Percentiles rank a stretch among this genome's conserved stretches.
phyloP scores from a whole-genome alignment of 1,284 basidiomycete species.

The Naganishia cerealis region DNA sequence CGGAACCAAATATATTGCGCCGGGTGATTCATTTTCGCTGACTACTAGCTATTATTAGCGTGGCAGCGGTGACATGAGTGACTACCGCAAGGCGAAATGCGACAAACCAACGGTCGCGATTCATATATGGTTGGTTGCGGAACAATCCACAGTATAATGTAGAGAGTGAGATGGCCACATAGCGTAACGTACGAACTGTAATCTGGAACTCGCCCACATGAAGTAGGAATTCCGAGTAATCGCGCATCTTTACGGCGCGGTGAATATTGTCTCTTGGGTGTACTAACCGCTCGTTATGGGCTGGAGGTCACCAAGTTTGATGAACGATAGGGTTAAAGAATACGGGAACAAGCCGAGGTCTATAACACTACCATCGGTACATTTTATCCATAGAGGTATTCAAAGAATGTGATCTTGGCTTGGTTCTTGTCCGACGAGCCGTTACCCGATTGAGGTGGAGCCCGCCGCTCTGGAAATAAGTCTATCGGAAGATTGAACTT shows the following conservation, averaged over 20 bases:
- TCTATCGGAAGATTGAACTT: slow-evolving; percentile 32
- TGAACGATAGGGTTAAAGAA: slow-evolving; percentile 1
- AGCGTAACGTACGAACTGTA: slow-evolving; percentile 41
- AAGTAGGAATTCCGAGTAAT: slow-evolving; percentile 48
- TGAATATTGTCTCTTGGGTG: slow-evolving; percentile 42
- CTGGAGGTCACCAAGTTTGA: slow-evolving; percentile 32
- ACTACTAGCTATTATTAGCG: not conserved
- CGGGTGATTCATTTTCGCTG: not conserved
- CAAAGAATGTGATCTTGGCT: slow-evolving; percentile 52
- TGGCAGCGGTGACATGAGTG: not conserved
- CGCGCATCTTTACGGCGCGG: slow-evolving; percentile 43
- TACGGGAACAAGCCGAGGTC: slow-evolving; percentile 36
- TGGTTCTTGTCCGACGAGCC: slow-evolving; percentile 25
- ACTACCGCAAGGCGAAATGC: not conserved
- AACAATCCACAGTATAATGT: too few species aligned
- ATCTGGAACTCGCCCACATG: slow-evolving; percentile 44
- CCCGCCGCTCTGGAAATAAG: slow-evolving; percentile 18
- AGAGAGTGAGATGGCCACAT: too few species aligned
- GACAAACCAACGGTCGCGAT: not conserved
- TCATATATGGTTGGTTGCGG: not conserved
- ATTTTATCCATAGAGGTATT: slow-evolving; percentile 51
- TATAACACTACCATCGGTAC: not conserved
- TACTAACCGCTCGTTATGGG: slow-evolving; percentile 47
- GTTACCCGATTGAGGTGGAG: not conserved
- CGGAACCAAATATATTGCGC: not conserved